phyloP scores from a whole-genome alignment of 805 yeast species.

The Starmerella bombicola region DNA sequence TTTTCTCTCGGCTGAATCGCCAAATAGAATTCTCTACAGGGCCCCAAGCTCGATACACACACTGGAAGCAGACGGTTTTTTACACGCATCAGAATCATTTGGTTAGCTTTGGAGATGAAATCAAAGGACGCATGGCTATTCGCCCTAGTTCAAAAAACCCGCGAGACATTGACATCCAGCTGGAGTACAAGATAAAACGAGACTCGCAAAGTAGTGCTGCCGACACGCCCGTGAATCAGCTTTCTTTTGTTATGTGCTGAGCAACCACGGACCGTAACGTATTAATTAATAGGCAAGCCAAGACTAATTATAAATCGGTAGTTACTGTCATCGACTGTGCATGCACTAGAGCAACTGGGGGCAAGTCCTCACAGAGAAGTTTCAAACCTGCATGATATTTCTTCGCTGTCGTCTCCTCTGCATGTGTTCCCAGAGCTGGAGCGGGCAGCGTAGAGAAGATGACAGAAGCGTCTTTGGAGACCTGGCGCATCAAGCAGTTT shows the following conservation, averaged over 20 bases:
- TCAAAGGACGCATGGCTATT: slow-evolving; percentile 60
- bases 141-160: slow-evolving; percentile 70
- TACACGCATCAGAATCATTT: slow-evolving; percentile 73
- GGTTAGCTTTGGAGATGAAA: slow-evolving; percentile 59
- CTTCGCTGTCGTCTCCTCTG: slow-evolving; percentile 50
- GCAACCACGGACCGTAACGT: too few species aligned
- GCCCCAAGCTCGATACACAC: slow-evolving; percentile 86
- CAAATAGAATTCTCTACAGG: slow-evolving; percentile 78
- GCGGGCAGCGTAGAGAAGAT: slow-evolving; percentile 84
- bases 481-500: slow-evolving; percentile 65
- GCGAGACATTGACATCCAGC: slow-evolving; percentile 76
- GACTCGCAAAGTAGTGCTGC: slow-evolving; percentile 4
- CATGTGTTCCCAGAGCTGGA: slow-evolving; percentile 73
- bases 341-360: slow-evolving; percentile 71
- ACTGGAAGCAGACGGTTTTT: slow-evolving; percentile 97
- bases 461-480: slow-evolving; percentile 55
- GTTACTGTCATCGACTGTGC: slow-evolving; percentile 95
- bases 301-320: slow-evolving; percentile 50
- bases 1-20: slow-evolving; percentile 41
- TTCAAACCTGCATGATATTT: slow-evolving; percentile 68
- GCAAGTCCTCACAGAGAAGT: slow-evolving; percentile 68
- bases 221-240: slow-evolving; percentile 1
- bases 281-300: too few species aligned
- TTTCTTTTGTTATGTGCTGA: slow-evolving; percentile 12
- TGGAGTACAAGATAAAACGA: slow-evolving; percentile 33